Percentiles rank a stretch among this genome's conserved stretches.
phyloP scores from a whole-genome alignment of 1,139 yeast genomes.

The Pichia sp. region DNA sequence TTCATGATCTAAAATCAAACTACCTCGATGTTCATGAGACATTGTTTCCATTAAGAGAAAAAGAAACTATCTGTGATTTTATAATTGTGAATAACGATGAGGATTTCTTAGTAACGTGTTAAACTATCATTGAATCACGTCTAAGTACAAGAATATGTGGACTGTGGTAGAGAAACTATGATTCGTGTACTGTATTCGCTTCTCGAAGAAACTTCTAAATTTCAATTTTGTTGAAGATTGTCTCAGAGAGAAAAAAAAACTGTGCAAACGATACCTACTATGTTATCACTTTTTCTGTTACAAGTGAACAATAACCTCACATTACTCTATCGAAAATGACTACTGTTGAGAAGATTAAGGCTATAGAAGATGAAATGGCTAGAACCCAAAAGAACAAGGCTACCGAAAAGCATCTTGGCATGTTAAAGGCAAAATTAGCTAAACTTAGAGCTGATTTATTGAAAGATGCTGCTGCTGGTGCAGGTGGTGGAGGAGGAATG shows the following conservation, averaged over 20 bases:
- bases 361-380: conserved; percentile 95
- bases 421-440: conserved; percentile 91
- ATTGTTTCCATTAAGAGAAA: too few species aligned
- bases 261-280: too few species aligned
- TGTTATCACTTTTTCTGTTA: background rate
- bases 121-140: too few species aligned
- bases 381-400: conserved; percentile 93
- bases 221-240: too few species aligned
- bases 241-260: too few species aligned
- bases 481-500: conserved; percentile 81
- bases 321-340: conserved; percentile 37
- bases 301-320: background rate
- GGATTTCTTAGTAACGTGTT: too few species aligned
- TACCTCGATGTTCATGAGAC: background rate
- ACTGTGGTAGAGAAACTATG: too few species aligned
- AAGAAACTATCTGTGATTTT: too few species aligned
- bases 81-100: too few species aligned
- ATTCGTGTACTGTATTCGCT: too few species aligned
- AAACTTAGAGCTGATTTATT: conserved; percentile 86
- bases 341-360: conserved; percentile 81
- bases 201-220: too few species aligned
- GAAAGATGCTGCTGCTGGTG: conserved; percentile 62
- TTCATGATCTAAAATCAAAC: background rate
- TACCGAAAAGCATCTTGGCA: conserved; percentile 94
- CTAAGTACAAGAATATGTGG: too few species aligned